Base-by-base conservation (phyloP, 371 early-diverging fungal species). In the Mucor piriformis region DNA sequence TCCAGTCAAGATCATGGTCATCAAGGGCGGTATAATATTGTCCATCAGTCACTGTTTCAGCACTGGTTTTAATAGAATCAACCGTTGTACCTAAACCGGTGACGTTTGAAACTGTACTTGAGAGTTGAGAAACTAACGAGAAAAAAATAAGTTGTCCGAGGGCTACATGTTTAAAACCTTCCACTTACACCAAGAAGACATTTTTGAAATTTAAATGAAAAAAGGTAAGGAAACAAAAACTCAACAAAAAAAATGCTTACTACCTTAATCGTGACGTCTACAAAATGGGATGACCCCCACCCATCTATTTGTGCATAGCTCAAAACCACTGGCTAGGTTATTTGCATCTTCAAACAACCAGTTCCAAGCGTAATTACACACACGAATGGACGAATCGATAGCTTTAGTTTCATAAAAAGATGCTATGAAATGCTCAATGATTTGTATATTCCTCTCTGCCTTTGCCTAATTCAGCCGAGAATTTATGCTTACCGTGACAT, bases 1-100 rank as follows among this genome's bases (percentile, higher is more conserved):
- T 83, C 92, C 92, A 92, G 18, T 86, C 83, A 40, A 90, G 81
- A 73, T 92, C 92, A 50, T 86, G 65, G 24, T 80, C 79, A 54
- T 79, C 74, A 44, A 87, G 66, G 27, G 87, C 78, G 33, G 82
- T 78, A 67, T 64, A 87, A 58, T 80, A 77, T 59, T 83, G 76
- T 25, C 81, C 82, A 67, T 83, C 80, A 42, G 74, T 77, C 53
- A 71, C 78, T 42, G 84, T 77, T 7, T 83, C 82, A 37, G 84
- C 86, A 11, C 81, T 76, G 5, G 84, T 79, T 58, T 81, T 64
- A 43, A 79, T 63, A 23, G 50, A 21, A 15, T 76, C 76, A 2
- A 76, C 79, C 2, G 63, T 66, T 5, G 62, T 52, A 18, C 59
- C 59, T 29, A 76, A 55, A 35, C 79, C 79, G 15, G 79, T 72